Percentiles rank a stretch among this genome's conserved stretches.
These are phyloP conservation scores for Ogataea methylovora DNA, from an alignment of 805 yeast genomes.

Conservation along the genomic window DNA sequence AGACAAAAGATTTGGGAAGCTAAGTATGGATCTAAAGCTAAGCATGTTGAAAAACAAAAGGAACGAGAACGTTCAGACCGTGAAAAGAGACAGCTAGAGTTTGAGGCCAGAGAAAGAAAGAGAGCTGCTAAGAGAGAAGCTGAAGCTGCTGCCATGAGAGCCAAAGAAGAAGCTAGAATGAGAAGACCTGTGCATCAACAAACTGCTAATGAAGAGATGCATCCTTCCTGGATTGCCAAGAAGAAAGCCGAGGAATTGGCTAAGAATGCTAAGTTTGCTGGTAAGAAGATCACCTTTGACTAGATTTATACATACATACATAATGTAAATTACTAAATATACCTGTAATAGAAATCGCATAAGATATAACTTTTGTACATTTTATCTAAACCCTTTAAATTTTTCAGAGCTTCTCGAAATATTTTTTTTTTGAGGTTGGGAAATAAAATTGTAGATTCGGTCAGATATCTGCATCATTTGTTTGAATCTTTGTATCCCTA, in stretches of 20 bases:
- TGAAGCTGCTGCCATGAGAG: conserved; percentile 6
- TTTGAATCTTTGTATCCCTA: no score
- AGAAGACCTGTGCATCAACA: neutral
- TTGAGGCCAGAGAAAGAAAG: conserved; percentile 64
- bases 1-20: conserved; percentile 94
- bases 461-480: no score
- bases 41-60: conserved; percentile 66
- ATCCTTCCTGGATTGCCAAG: conserved; percentile 99
- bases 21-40: conserved; percentile 80
- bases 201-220: conserved; percentile 33
- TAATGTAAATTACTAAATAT: neutral
- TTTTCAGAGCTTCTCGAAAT: no score
- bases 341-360: no score
- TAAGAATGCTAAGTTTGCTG: conserved; percentile 62
- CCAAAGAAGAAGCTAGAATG: conserved; percentile 2
- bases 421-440: no score
- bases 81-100: conserved; percentile 53
- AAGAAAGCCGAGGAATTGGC: conserved; percentile 59
- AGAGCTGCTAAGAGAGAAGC: conserved; percentile 46
- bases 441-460: no score
- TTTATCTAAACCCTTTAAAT: no score
- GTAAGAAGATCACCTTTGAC: conserved; percentile 80
- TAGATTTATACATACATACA: no score
- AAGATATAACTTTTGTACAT: no score
- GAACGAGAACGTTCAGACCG: conserved; percentile 47